phyloP scores from a whole-genome alignment of 495 filamentous ascomycete species.

The Echria macrotheca region DNA sequence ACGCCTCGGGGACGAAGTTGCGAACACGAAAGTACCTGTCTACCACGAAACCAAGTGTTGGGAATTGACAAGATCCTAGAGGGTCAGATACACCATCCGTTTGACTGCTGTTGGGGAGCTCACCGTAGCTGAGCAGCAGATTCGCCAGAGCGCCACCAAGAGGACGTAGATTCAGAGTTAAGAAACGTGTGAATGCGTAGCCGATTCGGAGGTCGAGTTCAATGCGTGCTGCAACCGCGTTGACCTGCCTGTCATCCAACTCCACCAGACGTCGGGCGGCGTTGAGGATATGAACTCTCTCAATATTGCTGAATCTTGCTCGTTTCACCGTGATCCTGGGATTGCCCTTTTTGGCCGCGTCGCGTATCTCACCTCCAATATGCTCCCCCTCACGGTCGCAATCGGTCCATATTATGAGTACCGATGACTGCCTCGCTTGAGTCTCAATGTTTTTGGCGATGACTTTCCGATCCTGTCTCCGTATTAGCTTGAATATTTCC shows the following conservation, averaged over 20 bases:
- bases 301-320: conserved; percentile 92
- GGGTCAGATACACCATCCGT: conserved; percentile 17
- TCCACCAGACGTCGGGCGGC: conserved; percentile 71
- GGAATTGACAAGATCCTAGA: conserved; percentile 90
- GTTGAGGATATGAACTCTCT: conserved; percentile 85
- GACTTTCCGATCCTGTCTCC: conserved; percentile 61
- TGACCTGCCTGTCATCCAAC: conserved; percentile 79
- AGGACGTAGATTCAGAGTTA: conserved; percentile 65
- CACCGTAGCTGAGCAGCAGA: conserved; percentile 82
- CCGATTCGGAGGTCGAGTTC: conserved; percentile 92
- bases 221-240: conserved; percentile 83
- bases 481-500: conserved; percentile 1
- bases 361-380: conserved; percentile 88
- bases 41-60: conserved; percentile 93
- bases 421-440: conserved; percentile 62
- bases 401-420: conserved; percentile 96
- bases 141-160: conserved; percentile 58
- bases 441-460: conserved; percentile 80
- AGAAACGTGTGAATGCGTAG: conserved; percentile 84
- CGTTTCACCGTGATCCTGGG: conserved; percentile 69
- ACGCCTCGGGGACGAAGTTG: conserved; percentile 87
- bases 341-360: conserved; percentile 72
- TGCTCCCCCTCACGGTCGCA: conserved; percentile 97
- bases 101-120: conserved; percentile 5
- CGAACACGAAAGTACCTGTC: conserved; percentile 88